Base-by-base conservation (phyloP, 2,329 filamentous ascomycete species). In the Fusarium agapanthi region DNA sequence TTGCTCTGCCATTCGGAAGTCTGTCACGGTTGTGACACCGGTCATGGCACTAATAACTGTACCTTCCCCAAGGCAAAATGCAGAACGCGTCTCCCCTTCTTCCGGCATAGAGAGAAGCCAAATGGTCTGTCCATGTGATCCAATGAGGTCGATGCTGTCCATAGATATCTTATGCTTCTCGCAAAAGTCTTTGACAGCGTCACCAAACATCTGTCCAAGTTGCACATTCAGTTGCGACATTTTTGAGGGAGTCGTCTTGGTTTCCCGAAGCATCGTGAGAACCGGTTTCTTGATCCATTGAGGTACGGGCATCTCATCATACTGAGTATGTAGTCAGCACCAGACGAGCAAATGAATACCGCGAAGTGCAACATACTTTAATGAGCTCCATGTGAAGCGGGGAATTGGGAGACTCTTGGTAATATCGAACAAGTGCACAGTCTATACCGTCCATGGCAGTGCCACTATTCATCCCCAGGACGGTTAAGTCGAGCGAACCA, bases 101-200 rank as follows among this genome's bases (percentile, higher is more conserved):
- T 57, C 67, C n/a, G 59, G 67, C 67, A 67, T 70, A 4, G 83
- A 84, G 11, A 86, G 81, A 14, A 88, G 80, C 86, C 86, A 89
- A 69, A 88, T 87, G 22, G 87, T 89, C 78, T 89, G 87, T 16
- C 87, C 87, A 71, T 90, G 87, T 16, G 86, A 88, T 37, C 87
- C 87, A 37, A 90, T 83, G 28, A 84, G 83, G 69, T 90, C 87
- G 67, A 90, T 85, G n/a, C 80, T 81, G n/a, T 81, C 76, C 30
- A 85, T 79, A 13, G 83, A 72, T 51, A 88, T 78, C 28, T 79
- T 70, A 50, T 87, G 77, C 48, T 84, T 81, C 30, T 80, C 75
- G 73, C 84, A 86, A 75, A 90, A 90, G 34, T 84, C 76, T 50
- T 84, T 81, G 45, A 86, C 86, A 2, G 88, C 86, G 1, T 80